Percentiles rank a stretch among this genome's conserved stretches.
Evolutionary conservation across 768 basidiomycete genomes (phyloP).

Genomic region (Amanita polypyramis): DNA sequence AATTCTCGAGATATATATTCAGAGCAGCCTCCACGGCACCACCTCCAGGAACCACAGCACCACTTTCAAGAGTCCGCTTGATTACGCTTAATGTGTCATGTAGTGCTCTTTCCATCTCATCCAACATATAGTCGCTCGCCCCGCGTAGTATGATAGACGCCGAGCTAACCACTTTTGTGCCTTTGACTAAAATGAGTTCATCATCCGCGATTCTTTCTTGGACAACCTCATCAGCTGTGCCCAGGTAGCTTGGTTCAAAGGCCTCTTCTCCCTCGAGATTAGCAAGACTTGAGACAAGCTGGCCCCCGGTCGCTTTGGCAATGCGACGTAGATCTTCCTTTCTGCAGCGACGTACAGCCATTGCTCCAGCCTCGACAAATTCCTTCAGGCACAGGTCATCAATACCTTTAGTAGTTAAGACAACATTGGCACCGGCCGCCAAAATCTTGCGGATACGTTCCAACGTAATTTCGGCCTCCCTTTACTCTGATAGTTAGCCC

Average conservation of each 20-base stretch:
- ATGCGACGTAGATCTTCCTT: constrained; percentile 97
- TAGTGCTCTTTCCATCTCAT: constrained; percentile 97
- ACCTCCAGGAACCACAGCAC: constrained; percentile 91
- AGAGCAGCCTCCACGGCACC: constrained; percentile 96
- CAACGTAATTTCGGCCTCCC: constrained; percentile 92
- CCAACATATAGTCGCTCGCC: constrained; percentile 98
- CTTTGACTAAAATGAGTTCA: constrained; percentile 94
- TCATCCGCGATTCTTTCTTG: constrained; percentile 99
- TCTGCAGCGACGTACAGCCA: constrained; percentile 95
- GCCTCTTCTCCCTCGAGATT: constrained; percentile 98
- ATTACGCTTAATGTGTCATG: constrained; percentile 93
- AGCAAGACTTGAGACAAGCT: constrained; percentile 83
- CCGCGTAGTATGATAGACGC: constrained; percentile 90
- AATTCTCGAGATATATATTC: constrained; percentile 97
- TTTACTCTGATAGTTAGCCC: constrained; percentile 19
- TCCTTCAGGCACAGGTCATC: constrained; percentile 98
- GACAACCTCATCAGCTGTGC: constrained; percentile 90
- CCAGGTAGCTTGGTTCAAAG: constrained; percentile 84
- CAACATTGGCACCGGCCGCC: constrained; percentile 91
- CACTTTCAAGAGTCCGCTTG: constrained; percentile 95
- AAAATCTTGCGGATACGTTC: constrained; percentile 95
- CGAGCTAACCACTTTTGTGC: constrained; percentile 92
- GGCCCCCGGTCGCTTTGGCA: constrained; percentile 94
- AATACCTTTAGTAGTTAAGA: constrained; percentile 96
- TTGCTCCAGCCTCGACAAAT: constrained; percentile 97